phyloP scores from a whole-genome alignment of 352 stramenopile species.

The Pythium apleroticum region DNA sequence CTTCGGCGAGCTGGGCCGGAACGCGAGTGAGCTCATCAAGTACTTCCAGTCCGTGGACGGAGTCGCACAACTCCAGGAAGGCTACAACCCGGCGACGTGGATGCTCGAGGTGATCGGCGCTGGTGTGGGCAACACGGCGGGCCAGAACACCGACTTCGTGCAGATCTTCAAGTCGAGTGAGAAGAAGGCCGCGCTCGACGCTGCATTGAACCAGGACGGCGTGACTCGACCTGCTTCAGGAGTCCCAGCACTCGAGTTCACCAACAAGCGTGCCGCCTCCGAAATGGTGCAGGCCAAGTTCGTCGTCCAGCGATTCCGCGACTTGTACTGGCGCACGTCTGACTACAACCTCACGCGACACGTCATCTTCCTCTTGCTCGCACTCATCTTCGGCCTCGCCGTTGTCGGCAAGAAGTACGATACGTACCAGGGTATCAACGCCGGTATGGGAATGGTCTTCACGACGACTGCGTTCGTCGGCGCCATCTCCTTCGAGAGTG shows the following conservation, averaged over 20 bases:
- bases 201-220: no score
- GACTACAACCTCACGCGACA: constrained; percentile 66
- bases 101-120: constrained; percentile 68
- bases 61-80: no score
- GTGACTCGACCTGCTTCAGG: constrained; percentile 7
- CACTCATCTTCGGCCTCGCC: constrained; percentile 57
- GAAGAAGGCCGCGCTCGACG: no score
- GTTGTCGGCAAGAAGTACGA: constrained; percentile 32
- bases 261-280: constrained; percentile 16
- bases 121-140: constrained; percentile 27
- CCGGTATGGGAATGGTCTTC: constrained; percentile 66
- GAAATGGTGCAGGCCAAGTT: constrained; percentile 26
- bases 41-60: no score
- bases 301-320: constrained; percentile 17
- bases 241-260: constrained; percentile 19
- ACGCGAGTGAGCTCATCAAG: no score
- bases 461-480: constrained; percentile 61
- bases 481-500: constrained; percentile 61
- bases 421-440: constrained; percentile 30
- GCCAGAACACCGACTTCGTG: constrained; percentile 20
- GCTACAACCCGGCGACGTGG: constrained; percentile 83
- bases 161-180: constrained; percentile 11
- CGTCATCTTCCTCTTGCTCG: constrained; percentile 52
- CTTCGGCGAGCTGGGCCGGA: no score
- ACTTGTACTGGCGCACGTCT: constrained; percentile 35